A percentile compares a stretch with the other conserved stretches of the same genome.
phyloP scores from a whole-genome alignment of 1,284 basidiomycete species.

The Pisolithus thermaeus region DNA sequence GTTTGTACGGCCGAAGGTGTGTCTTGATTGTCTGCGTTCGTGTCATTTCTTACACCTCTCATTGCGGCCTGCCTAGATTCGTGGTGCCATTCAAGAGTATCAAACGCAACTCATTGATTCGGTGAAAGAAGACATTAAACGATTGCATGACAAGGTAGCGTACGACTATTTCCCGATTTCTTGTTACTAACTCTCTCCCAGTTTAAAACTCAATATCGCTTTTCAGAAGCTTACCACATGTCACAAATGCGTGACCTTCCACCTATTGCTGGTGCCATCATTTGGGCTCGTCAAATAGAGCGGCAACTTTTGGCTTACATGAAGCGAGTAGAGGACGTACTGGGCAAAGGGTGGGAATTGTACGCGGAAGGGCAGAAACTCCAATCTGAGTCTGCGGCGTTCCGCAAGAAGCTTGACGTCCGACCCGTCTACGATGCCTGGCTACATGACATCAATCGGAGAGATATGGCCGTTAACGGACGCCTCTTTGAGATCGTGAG shows the following conservation, averaged over 20 bases:
- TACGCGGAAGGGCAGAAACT: conserved; percentile 99
- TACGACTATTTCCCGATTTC: conserved; percentile 3
- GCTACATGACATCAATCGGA: conserved; percentile 90
- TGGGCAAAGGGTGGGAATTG: conserved; percentile 97
- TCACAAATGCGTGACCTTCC: conserved; percentile 96
- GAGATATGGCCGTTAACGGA: conserved; percentile 89
- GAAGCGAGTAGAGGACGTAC: conserved; percentile 99
- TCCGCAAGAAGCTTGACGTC: conserved; percentile 95
- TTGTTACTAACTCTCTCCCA: conserved; percentile 24
- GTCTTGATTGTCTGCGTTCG: background rate
- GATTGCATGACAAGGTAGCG: conserved; percentile 83
- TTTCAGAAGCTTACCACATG: conserved; percentile 96
- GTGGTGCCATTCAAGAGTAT: conserved; percentile 97
- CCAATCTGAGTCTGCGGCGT: conserved; percentile 85
- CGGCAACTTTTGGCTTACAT: conserved; percentile 95
- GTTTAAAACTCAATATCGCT: conserved; percentile 93
- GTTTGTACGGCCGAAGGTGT: conserved; percentile 95
- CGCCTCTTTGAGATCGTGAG: conserved; percentile 95
- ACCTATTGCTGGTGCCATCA: conserved; percentile 94
- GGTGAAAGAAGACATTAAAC: conserved; percentile 96
- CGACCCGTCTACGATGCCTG: conserved; percentile 93
- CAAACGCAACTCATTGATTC: conserved; percentile 97
- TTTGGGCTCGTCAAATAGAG: conserved; percentile 98
- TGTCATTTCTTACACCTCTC: background rate
- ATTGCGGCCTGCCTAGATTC: conserved; percentile 55